phyloP scores from a whole-genome alignment of 192 early-diverging fungal species.

The Coemansia sp. region DNA sequence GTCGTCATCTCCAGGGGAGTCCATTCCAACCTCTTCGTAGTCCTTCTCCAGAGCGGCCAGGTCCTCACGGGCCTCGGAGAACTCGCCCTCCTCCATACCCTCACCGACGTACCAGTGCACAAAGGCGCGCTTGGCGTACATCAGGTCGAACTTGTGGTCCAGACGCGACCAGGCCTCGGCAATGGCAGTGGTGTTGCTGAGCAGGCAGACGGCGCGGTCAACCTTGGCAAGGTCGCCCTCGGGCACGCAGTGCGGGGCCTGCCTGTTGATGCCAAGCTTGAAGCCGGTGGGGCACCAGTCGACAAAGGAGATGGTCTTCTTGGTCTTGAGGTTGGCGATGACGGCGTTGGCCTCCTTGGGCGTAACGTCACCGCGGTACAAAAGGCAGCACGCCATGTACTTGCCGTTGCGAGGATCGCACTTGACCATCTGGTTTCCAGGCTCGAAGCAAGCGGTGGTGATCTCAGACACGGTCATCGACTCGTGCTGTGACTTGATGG shows the following conservation, averaged over 20 bases:
- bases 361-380: conserved; percentile 98
- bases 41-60: conserved; percentile 99
- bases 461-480: conserved; percentile 93
- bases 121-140: conserved; percentile 99
- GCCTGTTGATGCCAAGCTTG: conserved; percentile 98
- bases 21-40: conserved; percentile 99
- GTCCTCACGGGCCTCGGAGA: conserved; percentile 99
- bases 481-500: conserved; percentile 96
- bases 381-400: conserved; percentile 99
- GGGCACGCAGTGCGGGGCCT: conserved; percentile 86
- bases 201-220: conserved; percentile 94
- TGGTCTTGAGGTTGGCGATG: conserved; percentile 90
- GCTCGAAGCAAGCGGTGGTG: conserved; percentile 96
- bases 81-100: conserved; percentile 99
- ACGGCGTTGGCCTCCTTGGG: conserved; percentile 96
- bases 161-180: conserved; percentile 99
- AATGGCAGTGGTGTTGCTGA: conserved; percentile 99
- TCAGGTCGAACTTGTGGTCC: conserved; percentile 99
- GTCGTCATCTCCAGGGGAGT: conserved; percentile 85
- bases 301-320: conserved; percentile 95
- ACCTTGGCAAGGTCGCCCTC: conserved; percentile 95
- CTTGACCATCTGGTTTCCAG: conserved; percentile 99
- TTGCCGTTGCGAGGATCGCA: conserved; percentile 96
- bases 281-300: conserved; percentile 99
- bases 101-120: conserved; percentile 99